phyloP scores from a whole-genome alignment of 352 stramenopile species.

The Globisporangium barbulae region DNA sequence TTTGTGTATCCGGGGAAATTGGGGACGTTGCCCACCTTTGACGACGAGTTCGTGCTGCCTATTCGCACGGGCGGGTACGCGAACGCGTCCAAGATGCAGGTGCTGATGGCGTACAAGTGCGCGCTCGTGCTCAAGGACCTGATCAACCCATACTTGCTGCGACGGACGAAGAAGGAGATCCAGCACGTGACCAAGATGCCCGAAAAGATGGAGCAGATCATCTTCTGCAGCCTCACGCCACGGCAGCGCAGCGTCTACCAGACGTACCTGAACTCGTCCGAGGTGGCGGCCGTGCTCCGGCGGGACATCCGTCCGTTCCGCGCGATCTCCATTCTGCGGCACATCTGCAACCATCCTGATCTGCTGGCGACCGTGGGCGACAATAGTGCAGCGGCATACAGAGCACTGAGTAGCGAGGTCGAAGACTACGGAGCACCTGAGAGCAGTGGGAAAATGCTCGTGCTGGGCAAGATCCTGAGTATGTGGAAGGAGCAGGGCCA shows the following conservation, averaged over 20 bases:
- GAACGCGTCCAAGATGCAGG: constrained; percentile 93
- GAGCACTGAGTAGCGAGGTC: background rate
- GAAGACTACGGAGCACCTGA: constrained; percentile 46
- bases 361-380: constrained; percentile 68
- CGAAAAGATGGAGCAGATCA: constrained; percentile 97
- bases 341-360: constrained; percentile 99
- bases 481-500: constrained; percentile 95
- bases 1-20: constrained; percentile 98
- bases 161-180: constrained; percentile 94
- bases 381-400: constrained; percentile 6
- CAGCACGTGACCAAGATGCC: constrained; percentile 91
- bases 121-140: constrained; percentile 95
- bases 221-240: constrained; percentile 94
- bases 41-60: constrained; percentile 96
- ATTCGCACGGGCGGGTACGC: constrained; percentile 94
- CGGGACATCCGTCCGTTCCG: constrained; percentile 84
- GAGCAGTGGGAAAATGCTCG: constrained; percentile 95
- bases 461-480: constrained; percentile 94
- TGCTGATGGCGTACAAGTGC: constrained; percentile 96
- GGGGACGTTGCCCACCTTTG: constrained; percentile 96
- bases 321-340: constrained; percentile 94
- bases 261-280: constrained; percentile 88
- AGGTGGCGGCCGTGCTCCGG: constrained; percentile 89
- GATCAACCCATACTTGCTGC: constrained; percentile 96
- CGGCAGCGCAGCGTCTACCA: constrained; percentile 91